Percentiles rank a stretch among this genome's conserved stretches.
phyloP scores from a whole-genome alignment of 2,329 filamentous ascomycete species.

The Apiospora kogelbergensis region DNA sequence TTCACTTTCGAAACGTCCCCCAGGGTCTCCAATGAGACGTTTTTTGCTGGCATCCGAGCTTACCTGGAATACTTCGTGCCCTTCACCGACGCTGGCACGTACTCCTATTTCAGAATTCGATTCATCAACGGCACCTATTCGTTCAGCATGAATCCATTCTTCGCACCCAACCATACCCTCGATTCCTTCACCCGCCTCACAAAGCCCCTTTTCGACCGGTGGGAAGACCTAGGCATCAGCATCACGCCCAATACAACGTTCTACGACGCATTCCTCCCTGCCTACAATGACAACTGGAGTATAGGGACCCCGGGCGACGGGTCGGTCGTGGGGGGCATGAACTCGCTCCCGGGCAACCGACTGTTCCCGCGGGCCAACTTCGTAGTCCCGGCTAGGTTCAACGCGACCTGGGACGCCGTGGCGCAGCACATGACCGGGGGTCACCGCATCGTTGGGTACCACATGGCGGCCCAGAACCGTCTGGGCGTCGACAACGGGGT shows the following conservation, averaged over 20 bases:
- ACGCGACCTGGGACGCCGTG: constrained; percentile 32
- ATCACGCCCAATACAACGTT: constrained; percentile 27
- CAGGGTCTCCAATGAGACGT: constrained; percentile 30
- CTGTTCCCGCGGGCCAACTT: constrained; percentile 41
- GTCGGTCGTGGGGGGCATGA: constrained; percentile 27
- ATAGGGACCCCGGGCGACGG: constrained; percentile 30
- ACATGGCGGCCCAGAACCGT: constrained; percentile 24
- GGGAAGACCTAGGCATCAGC: constrained; percentile 26
- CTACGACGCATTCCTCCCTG: constrained; percentile 35
- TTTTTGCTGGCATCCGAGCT: constrained; percentile 29
- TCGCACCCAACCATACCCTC: constrained; percentile 27
- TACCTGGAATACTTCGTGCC: constrained; percentile 31
- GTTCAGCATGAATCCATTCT: constrained; percentile 33
- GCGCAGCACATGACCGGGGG: constrained; percentile 31
- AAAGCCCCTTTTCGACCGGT: constrained; percentile 29
- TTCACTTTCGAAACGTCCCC: constrained; percentile 21
- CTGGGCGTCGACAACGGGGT: constrained; percentile 35
- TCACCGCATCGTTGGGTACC: constrained; percentile 29
- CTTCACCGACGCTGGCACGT: constrained; percentile 35
- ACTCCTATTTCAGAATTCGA: constrained; percentile 31
- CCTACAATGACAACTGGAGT: constrained; percentile 41
- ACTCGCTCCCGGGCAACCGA: constrained; percentile 34
- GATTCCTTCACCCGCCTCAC: constrained; percentile 26
- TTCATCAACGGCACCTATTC: constrained; percentile 18
- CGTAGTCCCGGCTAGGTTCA: constrained; percentile 31